Conservation (phyloP, 805 yeast species). For the Aciculoconidium aculeatum region DNA sequence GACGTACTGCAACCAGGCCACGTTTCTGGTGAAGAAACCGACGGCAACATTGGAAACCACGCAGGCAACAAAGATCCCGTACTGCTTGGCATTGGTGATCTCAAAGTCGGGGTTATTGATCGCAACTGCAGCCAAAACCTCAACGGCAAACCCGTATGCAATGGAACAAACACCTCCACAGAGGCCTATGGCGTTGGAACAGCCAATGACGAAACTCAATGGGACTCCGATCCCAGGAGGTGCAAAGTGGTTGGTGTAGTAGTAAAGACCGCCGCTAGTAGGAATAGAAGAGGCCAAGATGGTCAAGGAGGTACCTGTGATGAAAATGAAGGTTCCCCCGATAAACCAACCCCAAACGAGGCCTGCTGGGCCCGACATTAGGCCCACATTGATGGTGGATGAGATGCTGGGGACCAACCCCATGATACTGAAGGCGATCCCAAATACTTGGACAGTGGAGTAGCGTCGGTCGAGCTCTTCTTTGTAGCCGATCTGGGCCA, state of each 20-base stretch:
- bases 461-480: slow-evolving; percentile 61
- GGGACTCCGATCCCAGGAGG: slow-evolving; percentile 49
- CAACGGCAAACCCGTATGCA: slow-evolving; percentile 62
- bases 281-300: slow-evolving; percentile 67
- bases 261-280: slow-evolving; percentile 70
- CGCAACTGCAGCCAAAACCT: slow-evolving; percentile 53
- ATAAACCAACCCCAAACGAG: slow-evolving; percentile 72
- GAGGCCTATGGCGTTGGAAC: slow-evolving; percentile 61
- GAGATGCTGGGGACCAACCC: slow-evolving; percentile 63
- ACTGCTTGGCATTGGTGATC: slow-evolving; percentile 47
- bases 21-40: slow-evolving; percentile 49
- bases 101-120: slow-evolving; percentile 51
- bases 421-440: slow-evolving; percentile 69
- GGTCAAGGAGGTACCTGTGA: slow-evolving; percentile 58
- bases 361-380: slow-evolving; percentile 59
- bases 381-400: slow-evolving; percentile 46
- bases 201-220: slow-evolving; percentile 58
- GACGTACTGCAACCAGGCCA: slow-evolving; percentile 55
- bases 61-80: slow-evolving; percentile 64
- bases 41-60: slow-evolving; percentile 45
- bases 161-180: slow-evolving; percentile 64
- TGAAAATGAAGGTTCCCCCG: slow-evolving; percentile 48
- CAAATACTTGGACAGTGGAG: slow-evolving; percentile 59
- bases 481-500: slow-evolving; percentile 61
- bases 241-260: slow-evolving; percentile 63